Base-by-base conservation (phyloP, 768 basidiomycete species). In the Tricholoma saponaceum region DNA sequence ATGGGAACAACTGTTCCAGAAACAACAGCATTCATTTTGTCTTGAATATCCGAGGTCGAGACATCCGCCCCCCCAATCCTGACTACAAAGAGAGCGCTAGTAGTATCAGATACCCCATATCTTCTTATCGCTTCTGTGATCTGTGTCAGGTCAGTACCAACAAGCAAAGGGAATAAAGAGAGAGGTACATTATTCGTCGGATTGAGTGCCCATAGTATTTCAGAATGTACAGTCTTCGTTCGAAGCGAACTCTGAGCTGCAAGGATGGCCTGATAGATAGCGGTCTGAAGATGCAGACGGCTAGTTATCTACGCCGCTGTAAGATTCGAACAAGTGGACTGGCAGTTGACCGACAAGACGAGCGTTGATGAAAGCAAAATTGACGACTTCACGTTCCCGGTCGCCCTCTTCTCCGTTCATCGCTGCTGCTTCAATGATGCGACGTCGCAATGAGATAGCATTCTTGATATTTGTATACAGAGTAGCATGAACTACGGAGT, bases 351-450 rank as follows among this genome's bases (percentile, higher is more conserved):
- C 59, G 60, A 96, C 94, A 66, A 93, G 81, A 33, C 77, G 78
- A 20, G 91, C 92, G 68, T 98, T 89, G 66, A 98, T 77, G 71
- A 98, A 98, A 0, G 90, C 89, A 73, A 91, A 97, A 65, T 95
- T 92, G 63, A 97, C 81, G n/a, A 82, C 81, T 26, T 83, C 83
- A 52, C 92, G 81, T 64, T 91, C 89, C 13, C 62, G 64, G 25
- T 90, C 83, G 18, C 92, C 92, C 6, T 79, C 77, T 1, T 69
- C 70, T 0, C 87, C 89, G 16, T 76, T 69, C 43, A 83, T 72
- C 9, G 78, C 80, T 3, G 91, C 81, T 0, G 94, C 94, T 5
- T 74, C 73, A 51, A 95, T 78, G 50, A 98, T 86, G 2, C 90
- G 80, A 41, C 75, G 70, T 23, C 87, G 78, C 22, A 97, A 73